Percentiles rank a stretch among this genome's conserved stretches.
phyloP scores from a whole-genome alignment of 306 rosid species.

The Trifolium fragiferum region DNA sequence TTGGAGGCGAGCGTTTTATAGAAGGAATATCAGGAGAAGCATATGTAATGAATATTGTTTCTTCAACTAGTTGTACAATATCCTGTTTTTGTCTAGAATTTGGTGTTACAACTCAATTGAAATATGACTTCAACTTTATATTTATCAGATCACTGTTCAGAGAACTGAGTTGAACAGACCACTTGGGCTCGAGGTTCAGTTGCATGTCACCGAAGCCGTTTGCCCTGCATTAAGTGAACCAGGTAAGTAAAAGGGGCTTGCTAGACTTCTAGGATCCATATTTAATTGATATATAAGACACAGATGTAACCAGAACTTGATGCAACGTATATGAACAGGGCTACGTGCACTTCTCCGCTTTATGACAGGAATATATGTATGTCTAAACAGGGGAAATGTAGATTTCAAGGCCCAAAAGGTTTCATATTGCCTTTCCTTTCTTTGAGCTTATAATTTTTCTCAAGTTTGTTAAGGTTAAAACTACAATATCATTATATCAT shows the following conservation, averaged over 20 bases:
- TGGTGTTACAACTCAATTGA: conserved; percentile 28
- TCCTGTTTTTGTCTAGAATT: conserved; percentile 21
- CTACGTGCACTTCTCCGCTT: conserved; percentile 96
- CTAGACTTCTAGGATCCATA: conserved; percentile 26
- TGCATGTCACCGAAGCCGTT: conserved; percentile 88
- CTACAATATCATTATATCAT: conserved; percentile 20
- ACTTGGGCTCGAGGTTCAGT: conserved; percentile 94
- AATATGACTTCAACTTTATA: conserved; percentile 34
- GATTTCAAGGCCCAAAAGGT: conserved; percentile 80
- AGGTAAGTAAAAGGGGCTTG: conserved; percentile 51
- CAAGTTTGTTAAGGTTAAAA: conserved; percentile 31
- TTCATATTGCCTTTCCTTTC: conserved; percentile 35
- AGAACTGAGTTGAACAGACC: conserved; percentile 90
- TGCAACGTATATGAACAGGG: conserved; percentile 58
- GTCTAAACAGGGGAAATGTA: conserved; percentile 87
- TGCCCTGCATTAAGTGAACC: conserved; percentile 99
- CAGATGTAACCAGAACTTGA: conserved; percentile 34
- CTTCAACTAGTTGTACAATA: conserved; percentile 16
- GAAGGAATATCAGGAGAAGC: conserved; percentile 99
- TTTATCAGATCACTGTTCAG: conserved; percentile 80
- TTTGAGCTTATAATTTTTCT: conserved; percentile 32
- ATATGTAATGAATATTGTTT: conserved; percentile 57
- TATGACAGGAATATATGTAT: conserved; percentile 84
- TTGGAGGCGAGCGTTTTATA: conserved; percentile 92
- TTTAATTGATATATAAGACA: conserved; percentile 6